These are phyloP conservation scores for Talaromyces sp. DNA, from an alignment of 2,329 filamentous ascomycete species.

Conservation along the genomic window DNA sequence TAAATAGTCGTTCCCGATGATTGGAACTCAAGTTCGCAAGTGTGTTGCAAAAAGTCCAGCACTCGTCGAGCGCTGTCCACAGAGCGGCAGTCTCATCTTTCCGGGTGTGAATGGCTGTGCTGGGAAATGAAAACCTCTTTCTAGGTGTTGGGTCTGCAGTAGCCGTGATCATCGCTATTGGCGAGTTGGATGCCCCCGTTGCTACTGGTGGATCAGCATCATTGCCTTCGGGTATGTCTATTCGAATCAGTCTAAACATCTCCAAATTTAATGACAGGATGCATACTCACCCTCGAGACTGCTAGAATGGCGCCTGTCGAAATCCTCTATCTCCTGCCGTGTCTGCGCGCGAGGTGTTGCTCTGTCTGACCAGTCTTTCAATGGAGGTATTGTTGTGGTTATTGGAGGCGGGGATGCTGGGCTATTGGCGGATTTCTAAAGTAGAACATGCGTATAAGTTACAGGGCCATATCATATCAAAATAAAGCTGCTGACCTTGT, in stretches of 20 bases:
- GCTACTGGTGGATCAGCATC: constrained; percentile 16
- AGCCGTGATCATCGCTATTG: constrained; percentile 3
- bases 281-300: constrained; percentile 64
- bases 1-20: constrained; percentile 74
- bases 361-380: constrained; percentile 60
- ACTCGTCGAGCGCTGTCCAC: constrained; percentile 74
- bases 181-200: not conserved
- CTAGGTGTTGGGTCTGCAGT: constrained; percentile 22
- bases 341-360: constrained; percentile 81
- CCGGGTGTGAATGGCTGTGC: constrained; percentile 40
- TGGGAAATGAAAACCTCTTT: constrained; percentile 28
- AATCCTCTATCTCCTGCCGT: constrained; percentile 63
- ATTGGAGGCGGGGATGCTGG: constrained; percentile 64
- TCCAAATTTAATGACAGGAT: not conserved
- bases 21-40: constrained; percentile 78
- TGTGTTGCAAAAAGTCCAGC: constrained; percentile 92
- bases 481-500: constrained; percentile 7
- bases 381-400: constrained; percentile 66
- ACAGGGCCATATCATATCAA: not conserved
- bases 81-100: constrained; percentile 60
- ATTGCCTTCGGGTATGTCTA: constrained; percentile 33
- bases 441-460: constrained; percentile 9
- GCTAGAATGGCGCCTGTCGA: constrained; percentile 55
- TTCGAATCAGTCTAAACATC: not conserved
- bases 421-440: constrained; percentile 28